phyloP scores from a whole-genome alignment of 768 basidiomycete genomes.

The Leucocoprinus birnbaumii region DNA sequence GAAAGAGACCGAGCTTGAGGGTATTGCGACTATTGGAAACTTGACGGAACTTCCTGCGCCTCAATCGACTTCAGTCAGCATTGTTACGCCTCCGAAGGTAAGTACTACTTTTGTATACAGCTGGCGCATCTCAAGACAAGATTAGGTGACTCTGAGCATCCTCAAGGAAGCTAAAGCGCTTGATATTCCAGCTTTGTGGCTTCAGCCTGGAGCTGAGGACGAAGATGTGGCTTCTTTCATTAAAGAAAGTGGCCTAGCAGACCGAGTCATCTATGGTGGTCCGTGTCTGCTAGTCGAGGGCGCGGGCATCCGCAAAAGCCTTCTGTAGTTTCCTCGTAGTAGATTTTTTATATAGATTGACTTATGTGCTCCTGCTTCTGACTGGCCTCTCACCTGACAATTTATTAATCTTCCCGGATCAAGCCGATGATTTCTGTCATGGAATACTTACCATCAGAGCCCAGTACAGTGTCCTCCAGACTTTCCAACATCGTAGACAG shows the following conservation, averaged over 20 bases:
- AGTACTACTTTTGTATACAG: conserved; percentile 3
- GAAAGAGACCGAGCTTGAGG: conserved; percentile 73
- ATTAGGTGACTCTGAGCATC: conserved; percentile 66
- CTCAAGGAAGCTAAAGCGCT: conserved; percentile 67
- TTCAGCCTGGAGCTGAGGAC: conserved; percentile 87
- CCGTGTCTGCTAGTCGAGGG: conserved; percentile 82
- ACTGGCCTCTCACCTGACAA: no score
- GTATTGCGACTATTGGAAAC: conserved; percentile 50
- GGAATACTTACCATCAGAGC: no score
- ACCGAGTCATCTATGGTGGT: conserved; percentile 76
- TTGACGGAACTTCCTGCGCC: conserved; percentile 60
- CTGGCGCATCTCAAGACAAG: not conserved
- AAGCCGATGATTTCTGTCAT: no score
- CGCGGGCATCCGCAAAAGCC: conserved; percentile 40
- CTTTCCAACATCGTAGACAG: no score
- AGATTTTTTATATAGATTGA: no score
- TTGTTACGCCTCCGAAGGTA: conserved; percentile 78
- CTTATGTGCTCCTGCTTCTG: no score
- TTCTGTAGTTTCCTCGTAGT: no score
- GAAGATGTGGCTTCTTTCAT: conserved; percentile 61
- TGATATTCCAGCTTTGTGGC: conserved; percentile 78
- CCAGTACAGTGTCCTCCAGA: no score
- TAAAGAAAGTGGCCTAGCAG: conserved; percentile 57
- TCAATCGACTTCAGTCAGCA: conserved; percentile 66
- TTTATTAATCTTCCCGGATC: not conserved